Percentiles rank a stretch among this genome's conserved stretches.
These are phyloP conservation scores for Colletotrichum sp. DNA, from an alignment of 2,329 filamentous ascomycete genomes.

Conservation along the genomic window DNA sequence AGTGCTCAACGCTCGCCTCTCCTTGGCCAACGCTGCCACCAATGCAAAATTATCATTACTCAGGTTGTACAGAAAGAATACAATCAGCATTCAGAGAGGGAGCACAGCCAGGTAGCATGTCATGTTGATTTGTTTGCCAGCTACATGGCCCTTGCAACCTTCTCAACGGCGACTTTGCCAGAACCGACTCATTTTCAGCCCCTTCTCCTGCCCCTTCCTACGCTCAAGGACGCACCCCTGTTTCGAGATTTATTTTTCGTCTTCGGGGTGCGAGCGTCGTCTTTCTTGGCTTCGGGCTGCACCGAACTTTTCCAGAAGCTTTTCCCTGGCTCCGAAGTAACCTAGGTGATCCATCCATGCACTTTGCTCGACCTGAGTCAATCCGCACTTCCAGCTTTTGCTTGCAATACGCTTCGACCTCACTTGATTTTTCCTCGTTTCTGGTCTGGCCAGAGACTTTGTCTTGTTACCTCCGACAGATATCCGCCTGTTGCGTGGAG, in stretches of 20 bases:
- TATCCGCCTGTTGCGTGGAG: neutral
- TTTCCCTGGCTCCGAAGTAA: neutral
- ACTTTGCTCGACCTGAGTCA: neutral
- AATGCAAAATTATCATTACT: neutral
- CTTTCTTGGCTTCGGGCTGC: neutral
- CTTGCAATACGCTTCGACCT: neutral
- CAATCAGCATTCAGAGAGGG: neutral
- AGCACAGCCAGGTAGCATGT: neutral
- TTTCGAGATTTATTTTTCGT: slow-evolving; percentile 5
- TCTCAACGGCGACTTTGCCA: neutral
- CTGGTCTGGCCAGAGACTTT: neutral
- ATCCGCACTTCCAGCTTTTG: neutral
- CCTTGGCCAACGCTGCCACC: neutral
- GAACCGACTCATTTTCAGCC: neutral
- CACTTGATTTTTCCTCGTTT: neutral
- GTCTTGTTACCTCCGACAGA: neutral
- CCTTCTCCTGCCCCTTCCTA: slow-evolving; percentile 15
- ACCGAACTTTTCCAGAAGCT: neutral
- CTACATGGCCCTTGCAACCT: neutral
- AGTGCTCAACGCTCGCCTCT: neutral
- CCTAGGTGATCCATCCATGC: neutral
- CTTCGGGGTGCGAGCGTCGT: neutral
- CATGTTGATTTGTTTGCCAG: neutral
- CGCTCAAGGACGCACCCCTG: slow-evolving; percentile 2
- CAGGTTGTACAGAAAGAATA: neutral